These are phyloP conservation scores for Elsinoe arachidis DNA, from an alignment of 2,329 filamentous ascomycete genomes.

Conservation along the genomic window DNA sequence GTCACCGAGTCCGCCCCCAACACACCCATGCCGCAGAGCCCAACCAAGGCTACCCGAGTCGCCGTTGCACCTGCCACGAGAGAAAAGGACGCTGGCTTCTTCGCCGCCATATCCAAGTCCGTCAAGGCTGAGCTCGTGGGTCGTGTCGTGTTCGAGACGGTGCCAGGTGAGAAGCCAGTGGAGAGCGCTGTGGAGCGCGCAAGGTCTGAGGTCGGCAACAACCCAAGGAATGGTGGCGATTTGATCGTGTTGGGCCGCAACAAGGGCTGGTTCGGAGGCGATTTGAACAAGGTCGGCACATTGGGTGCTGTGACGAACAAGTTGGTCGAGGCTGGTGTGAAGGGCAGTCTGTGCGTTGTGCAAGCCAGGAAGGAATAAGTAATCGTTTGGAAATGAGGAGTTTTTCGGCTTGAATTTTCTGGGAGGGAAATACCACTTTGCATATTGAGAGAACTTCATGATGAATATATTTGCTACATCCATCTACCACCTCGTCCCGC, in stretches of 20 bases:
- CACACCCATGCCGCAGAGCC: neutral
- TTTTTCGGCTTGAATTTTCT: neutral
- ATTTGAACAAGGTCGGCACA: slow-evolving; percentile 35
- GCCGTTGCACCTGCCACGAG: neutral
- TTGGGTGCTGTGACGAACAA: slow-evolving; percentile 54
- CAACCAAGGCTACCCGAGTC: neutral
- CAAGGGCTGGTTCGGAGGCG: slow-evolving; percentile 31
- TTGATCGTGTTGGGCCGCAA: slow-evolving; percentile 58
- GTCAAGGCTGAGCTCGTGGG: slow-evolving; percentile 42
- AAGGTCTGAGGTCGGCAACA: slow-evolving; percentile 50
- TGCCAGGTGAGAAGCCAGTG: slow-evolving; percentile 34
- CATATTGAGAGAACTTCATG: too few species aligned
- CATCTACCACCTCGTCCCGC: neutral
- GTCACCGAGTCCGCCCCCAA: slow-evolving; percentile 5
- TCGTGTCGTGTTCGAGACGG: slow-evolving; percentile 52
- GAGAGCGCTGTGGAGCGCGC: slow-evolving; percentile 46
- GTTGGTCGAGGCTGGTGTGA: slow-evolving; percentile 50
- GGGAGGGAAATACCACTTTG: too few species aligned
- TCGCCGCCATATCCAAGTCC: slow-evolving; percentile 49
- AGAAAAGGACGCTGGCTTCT: slow-evolving; percentile 46
- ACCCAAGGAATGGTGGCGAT: slow-evolving; percentile 59
- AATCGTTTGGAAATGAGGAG: neutral
- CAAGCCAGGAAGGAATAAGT: slow-evolving; percentile 43
- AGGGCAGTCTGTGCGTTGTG: slow-evolving; percentile 61
- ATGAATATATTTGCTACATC: too few species aligned